Evolutionary conservation across 2,329 filamentous ascomycete species (phyloP).

Genomic region (Coccinonectria pachysandricola): DNA sequence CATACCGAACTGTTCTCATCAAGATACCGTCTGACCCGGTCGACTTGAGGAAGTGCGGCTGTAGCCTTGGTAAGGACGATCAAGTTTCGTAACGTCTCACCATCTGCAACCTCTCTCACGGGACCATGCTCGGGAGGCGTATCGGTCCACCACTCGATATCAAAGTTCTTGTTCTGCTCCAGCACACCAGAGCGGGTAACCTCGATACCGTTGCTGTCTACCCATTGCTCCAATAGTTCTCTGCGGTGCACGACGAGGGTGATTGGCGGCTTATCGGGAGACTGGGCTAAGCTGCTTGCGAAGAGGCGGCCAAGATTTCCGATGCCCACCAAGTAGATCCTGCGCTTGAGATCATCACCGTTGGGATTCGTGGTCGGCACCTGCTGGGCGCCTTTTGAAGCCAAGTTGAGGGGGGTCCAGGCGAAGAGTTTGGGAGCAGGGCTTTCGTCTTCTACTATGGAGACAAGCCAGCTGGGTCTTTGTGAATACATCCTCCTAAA

Average conservation of each 20-base stretch:
- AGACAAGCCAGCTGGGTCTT: slow-evolving; percentile 24
- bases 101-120: slow-evolving; percentile 29
- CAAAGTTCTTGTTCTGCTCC: slow-evolving; percentile 29
- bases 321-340: slow-evolving; percentile 68
- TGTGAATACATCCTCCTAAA: slow-evolving; percentile 16
- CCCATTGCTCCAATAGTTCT: slow-evolving; percentile 39
- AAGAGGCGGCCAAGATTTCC: slow-evolving; percentile 76
- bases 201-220: slow-evolving; percentile 31
- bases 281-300: slow-evolving; percentile 57
- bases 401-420: slow-evolving; percentile 24
- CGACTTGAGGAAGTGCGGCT: slow-evolving; percentile 51
- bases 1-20: slow-evolving; percentile 60
- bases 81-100: slow-evolving; percentile 52
- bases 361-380: not conserved
- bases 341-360: slow-evolving; percentile 18
- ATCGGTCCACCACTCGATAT: slow-evolving; percentile 47
- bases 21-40: slow-evolving; percentile 50
- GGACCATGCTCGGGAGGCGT: slow-evolving; percentile 26
- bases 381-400: slow-evolving; percentile 1
- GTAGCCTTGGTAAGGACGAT: slow-evolving; percentile 70
- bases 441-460: slow-evolving; percentile 15
- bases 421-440: slow-evolving; percentile 27
- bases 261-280: slow-evolving; percentile 55
- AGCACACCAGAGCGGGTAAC: slow-evolving; percentile 26
- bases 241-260: slow-evolving; percentile 68